Percentiles rank a stretch among this genome's conserved stretches.
Evolutionary conservation across 352 stramenopile species (phyloP).

Genomic region (Phytophthora cryptogea): DNA sequence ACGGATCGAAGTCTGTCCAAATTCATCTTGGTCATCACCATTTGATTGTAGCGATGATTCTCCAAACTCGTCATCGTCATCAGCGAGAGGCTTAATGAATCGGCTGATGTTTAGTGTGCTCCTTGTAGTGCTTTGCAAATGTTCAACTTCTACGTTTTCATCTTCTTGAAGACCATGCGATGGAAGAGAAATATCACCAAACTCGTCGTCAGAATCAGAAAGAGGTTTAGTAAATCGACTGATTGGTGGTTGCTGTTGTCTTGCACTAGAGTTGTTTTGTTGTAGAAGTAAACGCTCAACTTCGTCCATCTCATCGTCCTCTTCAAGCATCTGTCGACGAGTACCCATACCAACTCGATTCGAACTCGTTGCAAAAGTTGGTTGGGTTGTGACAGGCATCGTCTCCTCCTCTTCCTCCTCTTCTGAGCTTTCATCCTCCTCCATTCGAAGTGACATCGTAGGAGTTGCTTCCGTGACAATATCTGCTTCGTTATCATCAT

Average conservation of each 20-base stretch:
- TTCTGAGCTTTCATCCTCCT: slow-evolving; percentile 14
- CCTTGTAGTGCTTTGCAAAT: neutral
- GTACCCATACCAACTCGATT: slow-evolving; percentile 17
- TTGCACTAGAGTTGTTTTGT: slow-evolving; percentile 16
- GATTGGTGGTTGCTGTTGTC: neutral
- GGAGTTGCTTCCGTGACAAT: neutral
- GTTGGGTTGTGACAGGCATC: slow-evolving; percentile 6
- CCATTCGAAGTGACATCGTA: slow-evolving; percentile 1
- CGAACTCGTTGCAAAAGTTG: slow-evolving; percentile 5
- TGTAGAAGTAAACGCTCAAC: slow-evolving; percentile 30
- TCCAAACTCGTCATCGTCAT: slow-evolving; percentile 14
- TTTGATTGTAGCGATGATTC: slow-evolving; percentile 4
- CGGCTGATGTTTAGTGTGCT: neutral
- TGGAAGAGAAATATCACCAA: slow-evolving; percentile 7
- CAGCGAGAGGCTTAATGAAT: neutral
- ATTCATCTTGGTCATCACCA: slow-evolving; percentile 1
- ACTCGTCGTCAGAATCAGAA: slow-evolving; percentile 14
- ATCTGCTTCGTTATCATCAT: slow-evolving; percentile 1
- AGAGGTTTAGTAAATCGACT: neutral
- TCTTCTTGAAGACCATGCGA: slow-evolving; percentile 1
- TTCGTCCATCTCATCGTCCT: slow-evolving; percentile 41
- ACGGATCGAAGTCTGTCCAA: slow-evolving; percentile 17
- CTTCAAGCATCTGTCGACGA: slow-evolving; percentile 21
- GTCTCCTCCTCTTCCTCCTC: slow-evolving; percentile 25
- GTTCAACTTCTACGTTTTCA: neutral